These are phyloP conservation scores for Ophiosphaerella herpotricha DNA, from an alignment of 2,329 filamentous ascomycete species.

Conservation along the genomic window DNA sequence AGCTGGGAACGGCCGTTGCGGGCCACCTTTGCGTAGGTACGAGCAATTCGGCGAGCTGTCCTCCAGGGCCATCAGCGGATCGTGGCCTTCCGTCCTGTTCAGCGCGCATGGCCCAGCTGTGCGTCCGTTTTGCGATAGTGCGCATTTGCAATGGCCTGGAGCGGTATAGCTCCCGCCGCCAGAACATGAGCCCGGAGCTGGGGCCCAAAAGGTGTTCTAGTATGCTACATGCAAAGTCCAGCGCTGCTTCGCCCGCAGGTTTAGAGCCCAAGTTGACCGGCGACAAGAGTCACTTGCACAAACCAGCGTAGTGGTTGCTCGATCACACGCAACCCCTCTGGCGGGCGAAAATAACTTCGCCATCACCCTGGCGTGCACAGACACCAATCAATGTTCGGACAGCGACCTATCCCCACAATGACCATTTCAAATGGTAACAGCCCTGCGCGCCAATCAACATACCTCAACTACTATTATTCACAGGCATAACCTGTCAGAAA, in stretches of 20 bases:
- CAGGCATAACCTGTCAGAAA: conserved; percentile 8
- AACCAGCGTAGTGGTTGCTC: neutral
- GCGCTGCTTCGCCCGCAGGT: neutral
- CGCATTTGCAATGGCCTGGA: conserved; percentile 18
- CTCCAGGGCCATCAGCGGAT: conserved; percentile 4
- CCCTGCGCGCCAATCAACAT: conserved; percentile 10
- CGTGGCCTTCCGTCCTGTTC: conserved; percentile 8
- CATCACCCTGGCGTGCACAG: conserved; percentile 13
- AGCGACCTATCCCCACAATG: conserved; percentile 12
- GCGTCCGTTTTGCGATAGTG: conserved; percentile 18
- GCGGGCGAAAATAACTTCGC: conserved; percentile 17
- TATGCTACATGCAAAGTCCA: conserved; percentile 5
- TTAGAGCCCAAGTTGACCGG: conserved; percentile 6
- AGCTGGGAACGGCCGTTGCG: conserved; percentile 6
- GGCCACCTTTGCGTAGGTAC: conserved; percentile 9
- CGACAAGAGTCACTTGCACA: neutral
- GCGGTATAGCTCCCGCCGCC: conserved; percentile 30
- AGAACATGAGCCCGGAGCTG: conserved; percentile 19
- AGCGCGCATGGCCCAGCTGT: conserved; percentile 23
- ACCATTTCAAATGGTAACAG: conserved; percentile 1
- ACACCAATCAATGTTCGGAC: conserved; percentile 24
- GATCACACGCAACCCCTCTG: conserved; percentile 2
- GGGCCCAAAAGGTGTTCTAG: conserved; percentile 19
- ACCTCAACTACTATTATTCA: conserved; percentile 8
- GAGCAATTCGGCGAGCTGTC: conserved; percentile 16